Percentiles rank a stretch among this genome's conserved stretches.
These are phyloP conservation scores for Naganishia sp. DNA, from an alignment of 1,284 basidiomycete genomes.

Conservation along the genomic window DNA sequence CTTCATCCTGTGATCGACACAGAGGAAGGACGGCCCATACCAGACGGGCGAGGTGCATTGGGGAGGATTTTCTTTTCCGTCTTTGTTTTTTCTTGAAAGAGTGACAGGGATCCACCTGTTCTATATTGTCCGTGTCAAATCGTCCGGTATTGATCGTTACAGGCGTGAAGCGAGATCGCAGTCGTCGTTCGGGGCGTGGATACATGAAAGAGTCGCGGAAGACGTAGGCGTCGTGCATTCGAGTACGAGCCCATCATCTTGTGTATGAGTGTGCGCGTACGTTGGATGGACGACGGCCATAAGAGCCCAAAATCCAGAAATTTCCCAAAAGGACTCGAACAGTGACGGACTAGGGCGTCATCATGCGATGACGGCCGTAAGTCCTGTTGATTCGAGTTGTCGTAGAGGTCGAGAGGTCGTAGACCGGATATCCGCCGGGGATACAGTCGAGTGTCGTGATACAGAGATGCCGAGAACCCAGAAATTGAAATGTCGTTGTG, in stretches of 20 bases:
- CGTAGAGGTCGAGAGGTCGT: slow-evolving; percentile 8
- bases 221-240: neutral
- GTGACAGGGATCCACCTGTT: slow-evolving; percentile 30
- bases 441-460: slow-evolving; percentile 13
- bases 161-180: slow-evolving; percentile 25
- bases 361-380: slow-evolving; percentile 1
- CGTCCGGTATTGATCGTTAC: slow-evolving; percentile 24
- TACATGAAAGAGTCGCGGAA: slow-evolving; percentile 9
- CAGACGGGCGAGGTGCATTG: neutral
- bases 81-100: slow-evolving; percentile 12
- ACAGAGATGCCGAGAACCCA: neutral
- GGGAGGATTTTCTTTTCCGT: slow-evolving; percentile 3
- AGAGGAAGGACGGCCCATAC: slow-evolving; percentile 3
- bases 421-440: slow-evolving; percentile 11
- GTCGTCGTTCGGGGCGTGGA: slow-evolving; percentile 10
- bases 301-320: slow-evolving; percentile 20
- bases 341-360: neutral
- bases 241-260: neutral
- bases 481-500: slow-evolving; percentile 3
- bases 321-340: slow-evolving; percentile 14
- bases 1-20: slow-evolving; percentile 9
- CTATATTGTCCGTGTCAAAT: slow-evolving; percentile 27
- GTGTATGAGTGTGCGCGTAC: neutral
- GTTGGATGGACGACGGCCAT: neutral
- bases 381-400: slow-evolving; percentile 11